Evolutionary conservation across 2,329 filamentous ascomycete genomes (phyloP), one percentile per base, ranked within the genome.

Genomic region (Penicillium sp.): DNA sequence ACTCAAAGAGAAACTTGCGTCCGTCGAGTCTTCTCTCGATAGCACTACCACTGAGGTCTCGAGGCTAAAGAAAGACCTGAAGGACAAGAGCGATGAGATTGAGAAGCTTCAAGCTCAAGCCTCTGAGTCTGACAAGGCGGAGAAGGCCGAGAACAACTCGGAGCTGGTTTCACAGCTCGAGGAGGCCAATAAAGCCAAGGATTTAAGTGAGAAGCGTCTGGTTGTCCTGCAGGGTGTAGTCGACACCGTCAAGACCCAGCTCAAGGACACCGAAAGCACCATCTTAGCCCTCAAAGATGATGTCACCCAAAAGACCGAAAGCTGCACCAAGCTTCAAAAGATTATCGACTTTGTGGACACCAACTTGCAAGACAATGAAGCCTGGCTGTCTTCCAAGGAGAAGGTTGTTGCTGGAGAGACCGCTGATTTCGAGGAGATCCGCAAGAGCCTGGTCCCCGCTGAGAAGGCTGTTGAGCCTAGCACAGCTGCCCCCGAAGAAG

Each of bases 151-250:
- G 10, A 56, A 70, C 13, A 61, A 67, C 33, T 54, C 66, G 0
- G 65, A 74, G 8, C 58, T 74, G 23, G 51, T 63, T 3, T 59
- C 64, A 11, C 71, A 76, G 50, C 59, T 78, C 5, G 67, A 74
- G 13, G 64, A 72, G 26, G 67, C 71, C 14, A 73, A 73, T 29
- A 68, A 72, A 52, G 69, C 74, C 43, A 74, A 75, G 55, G 67
- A 71, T 35, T 61, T 68, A 8, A 77, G 76, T 49, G 80, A 84
- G 60, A 86, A 85, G 72, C 79, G 80, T 19, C 71, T 80, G 26
- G 77, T 80, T 26, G 83, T 84, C 1, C 71, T 86, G 50, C 81
- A 85, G 54, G 75, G 77, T n/a, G 69, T 87, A 21, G 79, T 87
- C 35, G 78, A 78, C n/a, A 82, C 73, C 31, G 72, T 87, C 23